Base-by-base conservation (phyloP, 2,329 filamentous ascomycete genomes). In the Sphaerulina musiva region DNA sequence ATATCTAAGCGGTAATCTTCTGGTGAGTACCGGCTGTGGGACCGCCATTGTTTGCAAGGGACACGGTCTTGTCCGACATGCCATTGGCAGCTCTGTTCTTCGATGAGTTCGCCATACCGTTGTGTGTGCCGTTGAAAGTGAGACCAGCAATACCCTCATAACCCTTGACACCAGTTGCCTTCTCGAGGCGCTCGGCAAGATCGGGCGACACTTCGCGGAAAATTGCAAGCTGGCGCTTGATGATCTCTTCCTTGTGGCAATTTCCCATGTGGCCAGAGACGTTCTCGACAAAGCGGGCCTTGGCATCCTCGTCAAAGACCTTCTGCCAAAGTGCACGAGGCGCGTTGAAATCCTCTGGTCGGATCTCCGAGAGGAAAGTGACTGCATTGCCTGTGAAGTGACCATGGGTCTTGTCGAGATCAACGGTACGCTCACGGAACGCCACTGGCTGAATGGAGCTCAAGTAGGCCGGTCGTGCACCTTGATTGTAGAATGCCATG, bases 401-500 rank as follows among this genome's bases (percentile, higher is more conserved):
- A 46, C 74, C 74, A 61, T 80, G 77, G 1, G 72, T 71, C 66
- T 76, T 75, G 69, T 76, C 72, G 12, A 78, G 68, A 57, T 79
- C 70, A 46, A 78, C 69, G 5, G 64, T 66, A 32, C 77, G 72
- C 46, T 75, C 57, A 42, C 69, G 70, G 71, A 79, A 78, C n/a
- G 64, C 64, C 44, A 79, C 75, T 0, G 77, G 77, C 64, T 78
- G 67, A 48, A 79, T 78, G 8, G 76, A 78, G 34, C 74, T 76
- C 10, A 79, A 74, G 66, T 82, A 83, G 62, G 78, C 76, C 11
- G 80, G 78, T 57, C 81, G 77, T 2, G 77, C 73, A 49, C 81
- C 80, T 62, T 83, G 80, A 71, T 89, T 86, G 66, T 79, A 76
- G 63, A 82, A 81, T 1, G 83, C 80, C 84, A 89, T 89, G 55